Evolutionary conservation across 2,329 filamentous ascomycete species (phyloP).

Genomic region (Stagonosporopsis chrysanthemi): DNA sequence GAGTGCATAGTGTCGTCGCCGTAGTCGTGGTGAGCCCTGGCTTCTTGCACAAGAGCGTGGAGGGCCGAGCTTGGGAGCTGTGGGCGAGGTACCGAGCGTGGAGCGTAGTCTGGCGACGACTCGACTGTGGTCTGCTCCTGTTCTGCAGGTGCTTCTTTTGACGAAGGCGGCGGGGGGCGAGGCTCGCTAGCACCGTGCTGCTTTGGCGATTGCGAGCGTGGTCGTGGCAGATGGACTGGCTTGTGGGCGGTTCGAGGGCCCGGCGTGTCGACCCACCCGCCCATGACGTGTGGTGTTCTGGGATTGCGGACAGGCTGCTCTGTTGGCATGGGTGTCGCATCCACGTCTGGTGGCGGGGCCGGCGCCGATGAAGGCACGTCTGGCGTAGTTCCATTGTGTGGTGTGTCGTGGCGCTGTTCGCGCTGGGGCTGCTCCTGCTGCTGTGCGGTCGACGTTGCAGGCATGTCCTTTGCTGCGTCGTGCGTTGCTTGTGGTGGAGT

Average conservation of each 20-base stretch:
- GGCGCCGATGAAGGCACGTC: conserved; percentile 8
- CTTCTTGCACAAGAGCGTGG: conserved; percentile 52
- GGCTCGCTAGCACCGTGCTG: conserved; percentile 27
- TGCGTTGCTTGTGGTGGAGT: conserved; percentile 1
- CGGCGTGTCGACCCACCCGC: conserved; percentile 59
- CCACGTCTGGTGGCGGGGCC: conserved; percentile 22
- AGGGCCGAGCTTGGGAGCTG: conserved; percentile 47
- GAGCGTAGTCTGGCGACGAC: not conserved
- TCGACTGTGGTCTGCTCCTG: conserved; percentile 11
- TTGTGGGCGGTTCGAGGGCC: conserved; percentile 36
- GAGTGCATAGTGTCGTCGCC: conserved; percentile 59
- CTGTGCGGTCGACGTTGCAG: conserved; percentile 6
- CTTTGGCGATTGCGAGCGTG: conserved; percentile 28
- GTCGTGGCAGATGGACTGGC: conserved; percentile 12
- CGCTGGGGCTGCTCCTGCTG: conserved; percentile 10
- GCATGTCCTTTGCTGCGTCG: conserved; percentile 2
- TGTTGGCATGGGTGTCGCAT: conserved; percentile 41
- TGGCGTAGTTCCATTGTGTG: conserved; percentile 8
- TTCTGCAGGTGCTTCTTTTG: conserved; percentile 3
- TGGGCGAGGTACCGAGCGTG: conserved; percentile 22
- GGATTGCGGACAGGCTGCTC: conserved; percentile 33
- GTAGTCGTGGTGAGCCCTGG: conserved; percentile 44
- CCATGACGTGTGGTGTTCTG: conserved; percentile 57
- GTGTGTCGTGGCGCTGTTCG: conserved; percentile 18
- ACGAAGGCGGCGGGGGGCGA: conserved; percentile 21